phyloP scores from a whole-genome alignment of 2,329 filamentous ascomycete species.

The Ploettnerulaceae sp. region DNA sequence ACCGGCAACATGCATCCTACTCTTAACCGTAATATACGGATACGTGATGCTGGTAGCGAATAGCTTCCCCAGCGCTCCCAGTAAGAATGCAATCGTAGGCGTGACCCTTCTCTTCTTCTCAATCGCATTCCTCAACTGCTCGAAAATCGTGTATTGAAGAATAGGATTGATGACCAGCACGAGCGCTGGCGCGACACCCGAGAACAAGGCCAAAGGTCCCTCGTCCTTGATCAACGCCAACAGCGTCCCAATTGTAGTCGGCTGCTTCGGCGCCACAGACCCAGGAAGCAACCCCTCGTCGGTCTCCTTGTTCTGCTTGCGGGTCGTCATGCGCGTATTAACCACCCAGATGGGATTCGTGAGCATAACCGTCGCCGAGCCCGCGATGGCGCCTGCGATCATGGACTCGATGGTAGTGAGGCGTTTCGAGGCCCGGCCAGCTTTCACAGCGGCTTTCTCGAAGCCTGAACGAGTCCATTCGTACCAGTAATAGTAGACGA shows the following conservation, averaged over 20 bases:
- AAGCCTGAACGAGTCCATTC: conserved; percentile 92
- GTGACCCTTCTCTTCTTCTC: conserved; percentile 74
- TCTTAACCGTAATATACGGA: conserved; percentile 98
- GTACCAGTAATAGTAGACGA: conserved; percentile 99
- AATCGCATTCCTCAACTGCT: conserved; percentile 90
- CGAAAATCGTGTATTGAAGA: conserved; percentile 96
- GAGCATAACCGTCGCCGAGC: conserved; percentile 87
- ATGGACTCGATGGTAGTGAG: conserved; percentile 91
- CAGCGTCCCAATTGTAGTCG: conserved; percentile 76
- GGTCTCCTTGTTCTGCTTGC: conserved; percentile 53
- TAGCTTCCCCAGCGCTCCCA: conserved; percentile 91
- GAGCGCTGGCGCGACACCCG: conserved; percentile 86
- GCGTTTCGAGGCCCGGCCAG: conserved; percentile 70
- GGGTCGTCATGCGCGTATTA: conserved; percentile 96
- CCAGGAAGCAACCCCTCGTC: conserved; percentile 41
- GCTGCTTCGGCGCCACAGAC: conserved; percentile 45
- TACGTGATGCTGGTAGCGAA: conserved; percentile 93
- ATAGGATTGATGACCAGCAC: conserved; percentile 98
- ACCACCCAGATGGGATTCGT: conserved; percentile 99
- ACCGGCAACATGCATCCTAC: conserved; percentile 87
- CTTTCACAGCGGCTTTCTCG: conserved; percentile 67
- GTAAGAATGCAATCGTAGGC: conserved; percentile 79
- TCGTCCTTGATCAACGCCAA: conserved; percentile 77
- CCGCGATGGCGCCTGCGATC: conserved; percentile 89
- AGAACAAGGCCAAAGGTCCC: conserved; percentile 78